Percentiles rank a stretch among this genome's conserved stretches.
Conservation (phyloP, 2,329 filamentous ascomycete species). For the Fusarium scirpi region DNA sequence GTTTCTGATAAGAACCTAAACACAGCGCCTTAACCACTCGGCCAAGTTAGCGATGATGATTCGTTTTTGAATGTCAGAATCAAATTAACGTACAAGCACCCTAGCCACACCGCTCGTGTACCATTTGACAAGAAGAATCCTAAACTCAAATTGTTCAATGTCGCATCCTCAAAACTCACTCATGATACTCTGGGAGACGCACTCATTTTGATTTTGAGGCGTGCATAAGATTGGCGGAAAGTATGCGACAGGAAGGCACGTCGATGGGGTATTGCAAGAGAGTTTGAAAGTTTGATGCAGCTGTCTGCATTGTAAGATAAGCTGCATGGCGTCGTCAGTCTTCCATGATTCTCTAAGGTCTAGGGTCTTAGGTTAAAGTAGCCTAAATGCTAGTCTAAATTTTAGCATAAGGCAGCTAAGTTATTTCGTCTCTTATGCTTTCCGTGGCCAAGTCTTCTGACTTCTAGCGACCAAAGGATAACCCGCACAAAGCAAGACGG, state of each 20-base stretch:
- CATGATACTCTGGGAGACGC: background rate
- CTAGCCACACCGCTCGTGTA: rapidly evolving
- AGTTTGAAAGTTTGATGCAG: background rate
- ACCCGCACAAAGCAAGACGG: too few species aligned
- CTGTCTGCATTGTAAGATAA: background rate
- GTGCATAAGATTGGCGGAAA: background rate
- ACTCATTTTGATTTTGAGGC: too few species aligned
- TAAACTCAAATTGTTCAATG: background rate
- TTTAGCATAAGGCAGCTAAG: too few species aligned
- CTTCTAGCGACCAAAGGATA: too few species aligned
- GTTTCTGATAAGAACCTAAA: slow-evolving; percentile 42
- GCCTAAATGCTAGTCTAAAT: background rate
- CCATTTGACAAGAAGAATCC: background rate
- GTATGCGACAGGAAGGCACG: background rate
- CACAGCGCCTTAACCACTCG: slow-evolving; percentile 45
- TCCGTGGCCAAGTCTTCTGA: too few species aligned
- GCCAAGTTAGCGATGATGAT: slow-evolving; percentile 42
- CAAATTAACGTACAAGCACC: rapidly evolving
- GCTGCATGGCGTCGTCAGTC: background rate
- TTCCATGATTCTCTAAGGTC: too few species aligned
- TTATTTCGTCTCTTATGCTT: too few species aligned
- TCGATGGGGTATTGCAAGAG: background rate
- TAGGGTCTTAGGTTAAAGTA: background rate
- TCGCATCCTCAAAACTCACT: background rate
- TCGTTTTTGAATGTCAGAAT: background rate